These are phyloP conservation scores for Cordyceps cicadae DNA, from an alignment of 2,329 filamentous ascomycete species.

Conservation along the genomic window DNA sequence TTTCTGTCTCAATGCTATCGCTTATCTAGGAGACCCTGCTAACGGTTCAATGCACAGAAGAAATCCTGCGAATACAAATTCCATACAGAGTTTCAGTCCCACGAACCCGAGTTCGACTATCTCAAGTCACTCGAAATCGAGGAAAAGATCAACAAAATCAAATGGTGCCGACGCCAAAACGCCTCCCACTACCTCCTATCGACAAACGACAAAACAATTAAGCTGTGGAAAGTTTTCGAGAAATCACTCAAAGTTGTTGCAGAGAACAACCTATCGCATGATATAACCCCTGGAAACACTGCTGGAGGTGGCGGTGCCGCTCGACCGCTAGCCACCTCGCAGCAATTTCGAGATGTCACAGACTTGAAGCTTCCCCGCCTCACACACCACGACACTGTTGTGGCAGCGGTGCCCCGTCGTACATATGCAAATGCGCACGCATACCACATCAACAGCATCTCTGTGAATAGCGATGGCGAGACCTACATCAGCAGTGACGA, in stretches of 20 bases:
- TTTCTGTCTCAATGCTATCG: background rate
- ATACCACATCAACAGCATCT: slow-evolving; percentile 99
- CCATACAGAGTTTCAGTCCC: slow-evolving; percentile 98
- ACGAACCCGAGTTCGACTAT: slow-evolving; percentile 99
- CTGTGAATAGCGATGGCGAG: slow-evolving; percentile 98
- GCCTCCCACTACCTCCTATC: slow-evolving; percentile 96
- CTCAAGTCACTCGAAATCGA: slow-evolving; percentile 98
- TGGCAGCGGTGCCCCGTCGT: slow-evolving; percentile 88
- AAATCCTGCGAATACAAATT: slow-evolving; percentile 99
- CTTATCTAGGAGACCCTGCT: slow-evolving; percentile 18
- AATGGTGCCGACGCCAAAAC: slow-evolving; percentile 98
- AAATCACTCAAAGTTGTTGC: slow-evolving; percentile 98
- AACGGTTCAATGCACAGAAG: slow-evolving; percentile 56
- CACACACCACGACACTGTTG: slow-evolving; percentile 96
- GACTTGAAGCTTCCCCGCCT: slow-evolving; percentile 90
- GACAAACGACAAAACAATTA: slow-evolving; percentile 99
- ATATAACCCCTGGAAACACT: slow-evolving; percentile 70
- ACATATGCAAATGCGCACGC: slow-evolving; percentile 98
- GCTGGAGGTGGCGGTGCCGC: slow-evolving; percentile 71
- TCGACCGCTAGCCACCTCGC: slow-evolving; percentile 56
- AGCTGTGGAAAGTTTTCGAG: slow-evolving; percentile 99
- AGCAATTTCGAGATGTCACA: slow-evolving; percentile 68
- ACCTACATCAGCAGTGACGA: slow-evolving; percentile 99
- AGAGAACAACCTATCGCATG: slow-evolving; percentile 95
- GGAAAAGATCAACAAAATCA: slow-evolving; percentile 99